A percentile compares a stretch with the other conserved stretches of the same genome.
Evolutionary conservation across 2,329 filamentous ascomycete species (phyloP).

Genomic region (Chrysoporthe deuterocubensis): DNA sequence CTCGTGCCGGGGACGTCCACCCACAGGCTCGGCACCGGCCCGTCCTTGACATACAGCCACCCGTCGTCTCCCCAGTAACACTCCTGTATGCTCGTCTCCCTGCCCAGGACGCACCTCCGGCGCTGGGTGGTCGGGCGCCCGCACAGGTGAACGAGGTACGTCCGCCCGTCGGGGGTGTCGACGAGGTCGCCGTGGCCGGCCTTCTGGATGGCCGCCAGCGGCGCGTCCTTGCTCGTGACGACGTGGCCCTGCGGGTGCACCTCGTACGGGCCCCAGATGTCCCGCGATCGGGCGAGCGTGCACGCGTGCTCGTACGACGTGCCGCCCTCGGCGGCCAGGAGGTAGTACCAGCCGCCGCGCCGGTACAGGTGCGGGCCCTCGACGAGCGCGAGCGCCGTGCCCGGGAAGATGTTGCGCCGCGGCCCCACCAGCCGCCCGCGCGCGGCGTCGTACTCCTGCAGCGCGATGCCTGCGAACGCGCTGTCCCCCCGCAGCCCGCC

Average conservation of each 20-base stretch:
- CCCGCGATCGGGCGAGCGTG: slow-evolving; percentile 57
- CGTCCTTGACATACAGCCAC: slow-evolving; percentile 66
- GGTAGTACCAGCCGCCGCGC: slow-evolving; percentile 62
- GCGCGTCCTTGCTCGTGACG: slow-evolving; percentile 56
- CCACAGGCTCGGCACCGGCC: slow-evolving; percentile 56
- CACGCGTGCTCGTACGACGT: slow-evolving; percentile 65
- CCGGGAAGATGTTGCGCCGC: slow-evolving; percentile 57
- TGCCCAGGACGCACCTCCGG: slow-evolving; percentile 57
- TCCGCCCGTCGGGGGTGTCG: slow-evolving; percentile 56
- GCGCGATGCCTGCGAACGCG: slow-evolving; percentile 59
- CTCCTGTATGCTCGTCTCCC: slow-evolving; percentile 63
- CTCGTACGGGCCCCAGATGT: slow-evolving; percentile 66
- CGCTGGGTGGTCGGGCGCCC: slow-evolving; percentile 56
- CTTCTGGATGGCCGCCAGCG: slow-evolving; percentile 54
- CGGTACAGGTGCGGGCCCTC: slow-evolving; percentile 65
- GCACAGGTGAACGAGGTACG: slow-evolving; percentile 58
- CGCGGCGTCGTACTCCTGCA: slow-evolving; percentile 61
- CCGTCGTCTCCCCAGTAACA: slow-evolving; percentile 62
- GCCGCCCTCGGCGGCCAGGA: slow-evolving; percentile 63
- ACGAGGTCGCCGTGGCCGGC: slow-evolving; percentile 59
- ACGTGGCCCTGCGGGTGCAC: slow-evolving; percentile 62
- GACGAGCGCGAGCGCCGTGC: slow-evolving; percentile 58
- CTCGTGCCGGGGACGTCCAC: slow-evolving; percentile 54
- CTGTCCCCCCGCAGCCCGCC: slow-evolving; percentile 37
- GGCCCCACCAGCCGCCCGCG: slow-evolving; percentile 57